Evolutionary conservation across 129 eudicot genomes (phyloP).

Genomic region (Escallonia herrerae): DNA sequence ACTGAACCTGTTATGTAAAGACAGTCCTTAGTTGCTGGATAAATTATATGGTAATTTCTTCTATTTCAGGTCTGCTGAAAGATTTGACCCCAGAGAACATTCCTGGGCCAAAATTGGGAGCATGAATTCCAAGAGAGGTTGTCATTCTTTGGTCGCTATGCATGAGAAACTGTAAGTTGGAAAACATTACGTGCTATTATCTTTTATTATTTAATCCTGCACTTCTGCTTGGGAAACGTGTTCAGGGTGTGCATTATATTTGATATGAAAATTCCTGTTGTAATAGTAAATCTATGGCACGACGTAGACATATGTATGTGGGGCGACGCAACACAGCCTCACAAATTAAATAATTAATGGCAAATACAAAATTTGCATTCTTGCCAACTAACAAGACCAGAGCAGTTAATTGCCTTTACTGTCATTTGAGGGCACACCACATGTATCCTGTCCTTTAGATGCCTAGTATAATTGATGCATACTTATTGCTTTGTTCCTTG

Average conservation of each 20-base stretch:
- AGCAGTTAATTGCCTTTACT: too few species aligned
- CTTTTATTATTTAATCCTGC: background rate
- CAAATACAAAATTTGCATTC: background rate
- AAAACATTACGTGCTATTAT: too few species aligned
- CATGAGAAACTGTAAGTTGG: slow-evolving; percentile 69
- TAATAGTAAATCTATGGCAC: background rate
- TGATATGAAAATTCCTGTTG: background rate
- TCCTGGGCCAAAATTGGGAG: slow-evolving; percentile 58
- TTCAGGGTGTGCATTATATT: background rate
- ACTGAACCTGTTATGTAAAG: background rate
- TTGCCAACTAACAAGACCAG: too few species aligned
- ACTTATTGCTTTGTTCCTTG: too few species aligned
- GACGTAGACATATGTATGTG: too few species aligned
- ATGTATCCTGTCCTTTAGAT: too few species aligned
- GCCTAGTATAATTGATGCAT: too few species aligned
- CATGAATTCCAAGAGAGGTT: slow-evolving; percentile 63
- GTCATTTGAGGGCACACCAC: too few species aligned
- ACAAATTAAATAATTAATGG: too few species aligned
- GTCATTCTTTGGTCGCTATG: slow-evolving; percentile 58
- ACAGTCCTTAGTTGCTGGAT: background rate
- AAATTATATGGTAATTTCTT: background rate
- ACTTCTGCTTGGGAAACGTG: background rate
- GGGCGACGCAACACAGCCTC: too few species aligned
- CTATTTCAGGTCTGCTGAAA: slow-evolving; percentile 59
- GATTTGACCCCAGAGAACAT: slow-evolving; percentile 93